phyloP scores from a whole-genome alignment of 2,329 filamentous ascomycete species.

The Trichoderma harzianum region DNA sequence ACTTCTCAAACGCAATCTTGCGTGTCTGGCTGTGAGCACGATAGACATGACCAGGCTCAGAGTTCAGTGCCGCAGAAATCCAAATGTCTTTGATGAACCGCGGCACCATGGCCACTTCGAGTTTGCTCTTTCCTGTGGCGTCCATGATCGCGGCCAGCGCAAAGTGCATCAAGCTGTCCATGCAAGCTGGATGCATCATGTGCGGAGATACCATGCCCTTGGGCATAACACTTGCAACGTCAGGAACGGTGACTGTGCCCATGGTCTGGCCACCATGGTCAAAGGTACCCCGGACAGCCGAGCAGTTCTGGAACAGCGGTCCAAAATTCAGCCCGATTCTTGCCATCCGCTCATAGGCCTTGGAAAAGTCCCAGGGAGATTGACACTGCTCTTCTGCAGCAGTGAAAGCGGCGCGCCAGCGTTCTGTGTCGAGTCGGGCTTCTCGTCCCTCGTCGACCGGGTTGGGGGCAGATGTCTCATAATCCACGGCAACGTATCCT shows the following conservation, averaged over 20 bases:
- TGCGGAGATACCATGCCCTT: conserved; percentile 17
- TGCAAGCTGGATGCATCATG: conserved; percentile 20
- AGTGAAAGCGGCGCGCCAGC: not conserved
- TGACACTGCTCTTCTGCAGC: not conserved
- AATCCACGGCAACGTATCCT: conserved; percentile 14
- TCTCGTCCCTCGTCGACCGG: conserved; percentile 10
- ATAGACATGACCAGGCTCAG: conserved; percentile 1
- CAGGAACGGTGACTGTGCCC: conserved; percentile 11
- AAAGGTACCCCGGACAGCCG: not conserved
- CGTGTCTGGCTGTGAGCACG: not conserved
- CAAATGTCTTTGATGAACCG: conserved; percentile 12
- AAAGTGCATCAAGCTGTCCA: conserved; percentile 18
- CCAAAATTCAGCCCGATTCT: conserved; percentile 18
- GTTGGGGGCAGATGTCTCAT: not conserved
- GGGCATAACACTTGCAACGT: conserved; percentile 18
- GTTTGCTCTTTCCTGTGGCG: not conserved
- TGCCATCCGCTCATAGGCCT: conserved; percentile 15
- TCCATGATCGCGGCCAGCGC: conserved; percentile 11
- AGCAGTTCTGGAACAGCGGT: conserved; percentile 16
- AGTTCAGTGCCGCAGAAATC: not conserved
- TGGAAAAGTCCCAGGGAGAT: not conserved
- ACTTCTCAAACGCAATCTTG: conserved; percentile 9
- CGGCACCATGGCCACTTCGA: conserved; percentile 10
- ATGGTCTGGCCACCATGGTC: not conserved
- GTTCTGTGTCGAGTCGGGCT: not conserved